These are phyloP conservation scores for Apiospora sp. DNA, from an alignment of 2,329 filamentous ascomycete species.

Conservation along the genomic window DNA sequence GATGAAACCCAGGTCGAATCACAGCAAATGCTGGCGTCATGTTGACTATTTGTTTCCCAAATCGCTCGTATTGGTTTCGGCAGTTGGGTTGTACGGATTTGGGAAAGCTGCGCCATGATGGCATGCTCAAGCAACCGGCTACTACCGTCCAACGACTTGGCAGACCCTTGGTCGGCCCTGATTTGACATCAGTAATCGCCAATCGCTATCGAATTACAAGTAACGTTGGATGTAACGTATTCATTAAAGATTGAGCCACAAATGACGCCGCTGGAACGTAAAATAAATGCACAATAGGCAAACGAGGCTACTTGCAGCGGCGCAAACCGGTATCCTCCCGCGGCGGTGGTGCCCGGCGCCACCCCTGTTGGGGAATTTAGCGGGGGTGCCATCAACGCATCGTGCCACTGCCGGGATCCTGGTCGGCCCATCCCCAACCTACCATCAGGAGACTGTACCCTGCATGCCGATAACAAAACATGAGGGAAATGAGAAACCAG, in stretches of 20 bases:
- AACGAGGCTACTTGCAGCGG: neutral
- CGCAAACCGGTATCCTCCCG: neutral
- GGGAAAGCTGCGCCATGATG: neutral
- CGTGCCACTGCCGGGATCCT: slow-evolving; percentile 6
- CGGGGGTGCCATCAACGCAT: neutral
- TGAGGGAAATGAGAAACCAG: neutral
- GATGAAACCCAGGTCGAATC: too few relatives aligned
- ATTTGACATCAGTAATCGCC: neutral
- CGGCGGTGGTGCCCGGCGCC: neutral
- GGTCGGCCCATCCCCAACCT: slow-evolving; percentile 7
- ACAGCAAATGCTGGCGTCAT: neutral
- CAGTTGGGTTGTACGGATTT: neutral
- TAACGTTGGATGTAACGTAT: neutral
- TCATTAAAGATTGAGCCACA: too few relatives aligned
- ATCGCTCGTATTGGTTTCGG: neutral
- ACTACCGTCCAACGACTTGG: neutral
- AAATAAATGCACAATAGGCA: too few relatives aligned
- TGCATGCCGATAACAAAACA: neutral
- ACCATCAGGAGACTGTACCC: slow-evolving; percentile 1
- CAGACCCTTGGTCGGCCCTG: neutral
- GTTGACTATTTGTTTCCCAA: neutral
- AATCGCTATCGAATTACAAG: neutral
- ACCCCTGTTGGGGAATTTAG: neutral
- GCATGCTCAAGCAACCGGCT: neutral
- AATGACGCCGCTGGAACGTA: neutral